phyloP scores from a whole-genome alignment of 2,329 filamentous ascomycete species.

The Stemphylium vesicarium region DNA sequence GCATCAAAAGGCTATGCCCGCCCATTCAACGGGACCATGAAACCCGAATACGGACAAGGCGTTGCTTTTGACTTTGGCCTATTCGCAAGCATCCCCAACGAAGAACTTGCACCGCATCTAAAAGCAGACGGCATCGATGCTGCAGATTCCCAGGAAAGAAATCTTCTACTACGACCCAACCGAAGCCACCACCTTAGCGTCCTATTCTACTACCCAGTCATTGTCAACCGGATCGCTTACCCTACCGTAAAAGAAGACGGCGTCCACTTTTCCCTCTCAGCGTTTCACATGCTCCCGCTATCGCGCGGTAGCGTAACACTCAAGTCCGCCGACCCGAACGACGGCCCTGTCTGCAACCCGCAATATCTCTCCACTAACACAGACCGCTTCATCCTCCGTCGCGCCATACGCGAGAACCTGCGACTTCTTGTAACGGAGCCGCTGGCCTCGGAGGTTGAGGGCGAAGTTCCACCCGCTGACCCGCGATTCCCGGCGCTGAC shows the following conservation, averaged over 20 bases:
- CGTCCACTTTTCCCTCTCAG: conserved; percentile 15
- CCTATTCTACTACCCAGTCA: conserved; percentile 21
- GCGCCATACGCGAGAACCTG: conserved; percentile 20
- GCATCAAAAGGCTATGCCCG: conserved; percentile 22
- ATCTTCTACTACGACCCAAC: conserved; percentile 11
- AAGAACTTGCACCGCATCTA: conserved; percentile 8
- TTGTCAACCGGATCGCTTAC: conserved; percentile 1
- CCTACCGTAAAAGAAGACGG: conserved; percentile 16
- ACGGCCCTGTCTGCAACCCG: conserved; percentile 28
- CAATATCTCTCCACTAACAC: conserved; percentile 28
- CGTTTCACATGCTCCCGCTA: conserved; percentile 27
- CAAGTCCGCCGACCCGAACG: conserved; percentile 18
- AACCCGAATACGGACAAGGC: conserved; percentile 28
- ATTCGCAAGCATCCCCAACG: conserved; percentile 19
- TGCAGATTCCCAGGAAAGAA: not conserved
- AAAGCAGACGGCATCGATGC: conserved; percentile 1
- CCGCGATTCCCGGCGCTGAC: conserved; percentile 11
- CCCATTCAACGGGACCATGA: conserved; percentile 18
- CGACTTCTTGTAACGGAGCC: conserved; percentile 15
- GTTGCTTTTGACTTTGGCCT: conserved; percentile 21
- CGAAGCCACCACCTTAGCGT: conserved; percentile 24
- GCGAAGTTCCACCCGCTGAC: conserved; percentile 23
- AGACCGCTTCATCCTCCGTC: conserved; percentile 28
- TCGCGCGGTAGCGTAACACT: conserved; percentile 32
- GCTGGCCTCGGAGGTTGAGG: conserved; percentile 13